Evolutionary conservation across 768 basidiomycete genomes (phyloP).

Genomic region (Termitomyces sp.): DNA sequence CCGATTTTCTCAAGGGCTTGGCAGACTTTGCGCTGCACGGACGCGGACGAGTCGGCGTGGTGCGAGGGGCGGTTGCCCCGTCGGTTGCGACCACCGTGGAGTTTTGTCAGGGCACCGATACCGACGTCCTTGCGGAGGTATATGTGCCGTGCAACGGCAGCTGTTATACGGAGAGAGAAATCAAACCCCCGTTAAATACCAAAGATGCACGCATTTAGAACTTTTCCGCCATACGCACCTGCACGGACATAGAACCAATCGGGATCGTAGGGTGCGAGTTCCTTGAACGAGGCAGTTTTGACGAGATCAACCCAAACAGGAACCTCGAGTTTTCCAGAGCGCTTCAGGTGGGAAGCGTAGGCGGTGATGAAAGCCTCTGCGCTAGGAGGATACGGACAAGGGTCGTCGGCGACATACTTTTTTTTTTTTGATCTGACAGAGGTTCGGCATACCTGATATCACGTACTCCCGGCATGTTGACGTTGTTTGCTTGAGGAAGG

Average conservation of each 20-base stretch:
- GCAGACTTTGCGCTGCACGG: constrained; percentile 92
- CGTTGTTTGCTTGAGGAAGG: constrained; percentile 41
- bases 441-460: constrained; percentile 58
- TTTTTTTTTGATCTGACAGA: constrained; percentile 2
- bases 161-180: constrained; percentile 33
- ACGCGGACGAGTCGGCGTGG: constrained; percentile 81
- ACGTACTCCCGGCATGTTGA: constrained; percentile 78
- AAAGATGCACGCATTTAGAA: not conserved
- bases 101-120: constrained; percentile 89
- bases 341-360: constrained; percentile 94
- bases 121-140: constrained; percentile 98
- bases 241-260: constrained; percentile 99
- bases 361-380: constrained; percentile 92
- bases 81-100: constrained; percentile 93
- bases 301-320: constrained; percentile 98
- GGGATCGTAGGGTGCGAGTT: constrained; percentile 97
- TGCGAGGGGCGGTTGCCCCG: constrained; percentile 97
- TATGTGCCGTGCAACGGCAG: constrained; percentile 97
- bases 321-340: constrained; percentile 98
- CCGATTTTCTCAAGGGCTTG: constrained; percentile 99
- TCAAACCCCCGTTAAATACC: not conserved
- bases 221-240: constrained; percentile 50
- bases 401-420: constrained; percentile 11
- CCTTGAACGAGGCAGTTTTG: constrained; percentile 97
- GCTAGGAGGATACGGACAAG: constrained; percentile 36